phyloP scores from a whole-genome alignment of 2,329 filamentous ascomycete genomes.

The Dendryphion nanum region DNA sequence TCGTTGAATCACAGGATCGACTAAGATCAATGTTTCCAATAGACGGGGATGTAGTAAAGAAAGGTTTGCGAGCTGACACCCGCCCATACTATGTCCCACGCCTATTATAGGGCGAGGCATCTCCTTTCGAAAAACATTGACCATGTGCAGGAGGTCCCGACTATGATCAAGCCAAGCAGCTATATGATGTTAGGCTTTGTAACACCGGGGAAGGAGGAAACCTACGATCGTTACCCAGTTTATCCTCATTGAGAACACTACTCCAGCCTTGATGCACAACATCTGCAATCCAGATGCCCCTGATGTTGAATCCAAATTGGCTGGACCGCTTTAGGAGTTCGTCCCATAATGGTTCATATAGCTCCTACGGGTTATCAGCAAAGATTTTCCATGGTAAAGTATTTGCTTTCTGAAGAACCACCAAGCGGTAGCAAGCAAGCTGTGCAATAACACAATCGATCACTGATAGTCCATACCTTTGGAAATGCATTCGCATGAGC shows the following conservation, averaged over 20 bases:
- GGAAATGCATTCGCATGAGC: slow-evolving; percentile 91
- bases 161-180: slow-evolving; percentile 84
- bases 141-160: slow-evolving; percentile 78
- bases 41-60: slow-evolving; percentile 78
- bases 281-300: slow-evolving; percentile 87
- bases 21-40: slow-evolving; percentile 68
- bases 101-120: slow-evolving; percentile 83
- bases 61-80: slow-evolving; percentile 68
- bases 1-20: slow-evolving; percentile 77
- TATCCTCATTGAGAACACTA: slow-evolving; percentile 70
- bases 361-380: slow-evolving; percentile 58
- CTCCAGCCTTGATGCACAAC: slow-evolving; percentile 82
- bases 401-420: neutral
- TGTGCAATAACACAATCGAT: neutral
- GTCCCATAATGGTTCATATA: slow-evolving; percentile 91
- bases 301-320: slow-evolving; percentile 64
- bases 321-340: slow-evolving; percentile 65
- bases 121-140: slow-evolving; percentile 76
- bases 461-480: slow-evolving; percentile 62
- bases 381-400: neutral
- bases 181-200: slow-evolving; percentile 34
- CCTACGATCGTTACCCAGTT: slow-evolving; percentile 81
- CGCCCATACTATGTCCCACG: slow-evolving; percentile 88
- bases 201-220: slow-evolving; percentile 7
- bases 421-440: neutral